These are phyloP conservation scores for Chlorella sp. DNA, from an alignment of 139 green algal genomes.

Conservation along the genomic window DNA sequence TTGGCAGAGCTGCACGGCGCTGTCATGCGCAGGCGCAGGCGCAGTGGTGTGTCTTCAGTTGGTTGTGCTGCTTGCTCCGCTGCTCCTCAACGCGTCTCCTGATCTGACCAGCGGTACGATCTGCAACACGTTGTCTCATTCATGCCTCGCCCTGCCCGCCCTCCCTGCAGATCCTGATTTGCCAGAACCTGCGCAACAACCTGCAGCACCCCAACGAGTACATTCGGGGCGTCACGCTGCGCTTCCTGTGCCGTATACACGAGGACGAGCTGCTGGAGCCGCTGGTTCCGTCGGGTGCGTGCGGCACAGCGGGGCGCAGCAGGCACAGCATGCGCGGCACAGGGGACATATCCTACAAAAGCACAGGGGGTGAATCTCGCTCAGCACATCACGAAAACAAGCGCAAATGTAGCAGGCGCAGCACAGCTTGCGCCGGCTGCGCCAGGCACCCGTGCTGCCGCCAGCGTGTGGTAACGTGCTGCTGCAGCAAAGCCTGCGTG, in stretches of 20 bases:
- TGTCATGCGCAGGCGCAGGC: too few species aligned
- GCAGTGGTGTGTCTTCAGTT: too few species aligned
- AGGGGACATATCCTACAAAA: too few species aligned
- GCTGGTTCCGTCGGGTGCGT: conserved; percentile 82
- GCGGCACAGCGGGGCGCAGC: background rate
- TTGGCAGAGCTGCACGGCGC: too few species aligned
- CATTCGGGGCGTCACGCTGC: conserved; percentile 93
- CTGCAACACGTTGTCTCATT: too few species aligned
- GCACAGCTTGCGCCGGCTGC: background rate
- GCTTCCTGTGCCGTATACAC: conserved; percentile 96
- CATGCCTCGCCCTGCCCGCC: background rate
- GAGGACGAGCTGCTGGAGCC: conserved; percentile 99
- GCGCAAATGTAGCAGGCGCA: too few species aligned
- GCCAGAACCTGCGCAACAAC: conserved; percentile 99
- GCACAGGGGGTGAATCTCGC: background rate
- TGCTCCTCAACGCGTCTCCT: background rate
- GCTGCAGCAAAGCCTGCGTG: too few species aligned
- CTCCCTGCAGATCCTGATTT: conserved; percentile 95
- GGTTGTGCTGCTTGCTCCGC: background rate
- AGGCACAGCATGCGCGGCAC: background rate
- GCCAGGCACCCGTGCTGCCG: background rate
- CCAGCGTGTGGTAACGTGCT: background rate
- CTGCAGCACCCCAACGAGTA: conserved; percentile 99
- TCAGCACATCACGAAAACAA: background rate
- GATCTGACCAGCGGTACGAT: too few species aligned